Conservation (phyloP, 2,329 filamentous ascomycete species). For the Hypocreales sp. region DNA sequence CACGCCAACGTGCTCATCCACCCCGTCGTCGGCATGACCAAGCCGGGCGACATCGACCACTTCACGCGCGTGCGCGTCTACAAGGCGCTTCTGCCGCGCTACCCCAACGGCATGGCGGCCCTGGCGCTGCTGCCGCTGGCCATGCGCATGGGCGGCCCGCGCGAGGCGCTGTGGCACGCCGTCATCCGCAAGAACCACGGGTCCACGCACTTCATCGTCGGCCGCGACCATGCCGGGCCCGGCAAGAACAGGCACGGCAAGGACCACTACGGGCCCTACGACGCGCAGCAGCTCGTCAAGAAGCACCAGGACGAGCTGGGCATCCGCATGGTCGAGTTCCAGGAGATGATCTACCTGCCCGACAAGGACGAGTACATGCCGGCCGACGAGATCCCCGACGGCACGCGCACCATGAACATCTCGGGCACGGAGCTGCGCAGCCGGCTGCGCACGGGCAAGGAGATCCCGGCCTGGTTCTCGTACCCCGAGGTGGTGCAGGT, state of each 20-base stretch:
- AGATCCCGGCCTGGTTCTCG: constrained; percentile 98
- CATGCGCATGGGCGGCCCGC: constrained; percentile 98
- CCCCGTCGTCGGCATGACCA: constrained; percentile 94
- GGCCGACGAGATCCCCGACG: constrained; percentile 73
- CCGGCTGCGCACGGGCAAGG: constrained; percentile 77
- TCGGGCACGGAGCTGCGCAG: constrained; percentile 82
- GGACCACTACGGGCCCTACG: constrained; percentile 97
- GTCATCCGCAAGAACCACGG: constrained; percentile 99
- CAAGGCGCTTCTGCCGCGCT: constrained; percentile 88
- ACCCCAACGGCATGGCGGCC: constrained; percentile 98
- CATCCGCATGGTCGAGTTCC: constrained; percentile 98
- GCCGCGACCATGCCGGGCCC: constrained; percentile 92
- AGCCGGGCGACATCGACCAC: constrained; percentile 98
- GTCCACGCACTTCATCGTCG: constrained; percentile 97
- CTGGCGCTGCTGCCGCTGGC: constrained; percentile 87
- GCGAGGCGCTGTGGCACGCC: constrained; percentile 98
- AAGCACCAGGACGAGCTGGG: constrained; percentile 94
- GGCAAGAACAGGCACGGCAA: constrained; percentile 96
- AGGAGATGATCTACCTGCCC: constrained; percentile 98
- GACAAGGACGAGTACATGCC: constrained; percentile 95
- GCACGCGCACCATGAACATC: constrained; percentile 76
- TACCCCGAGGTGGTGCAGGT: constrained; percentile 98
- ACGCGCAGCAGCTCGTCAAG: constrained; percentile 90
- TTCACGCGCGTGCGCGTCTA: constrained; percentile 98
- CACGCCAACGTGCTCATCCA: constrained; percentile 99